phyloP scores from a whole-genome alignment of 106 monocot species.

The Hemerocallis citrina region DNA sequence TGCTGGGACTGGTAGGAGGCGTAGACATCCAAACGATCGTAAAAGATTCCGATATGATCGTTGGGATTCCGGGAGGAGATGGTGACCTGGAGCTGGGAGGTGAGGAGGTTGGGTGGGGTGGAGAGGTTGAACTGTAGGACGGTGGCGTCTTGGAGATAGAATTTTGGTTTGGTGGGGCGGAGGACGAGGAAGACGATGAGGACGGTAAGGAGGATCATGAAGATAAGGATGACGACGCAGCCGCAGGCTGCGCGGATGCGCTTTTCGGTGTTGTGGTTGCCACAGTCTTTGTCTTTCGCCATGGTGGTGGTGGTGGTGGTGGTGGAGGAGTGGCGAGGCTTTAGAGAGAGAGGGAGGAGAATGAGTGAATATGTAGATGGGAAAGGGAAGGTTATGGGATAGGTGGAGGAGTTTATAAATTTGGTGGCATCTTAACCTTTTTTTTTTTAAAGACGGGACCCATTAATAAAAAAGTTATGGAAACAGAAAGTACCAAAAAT shows the following conservation, averaged over 20 bases:
- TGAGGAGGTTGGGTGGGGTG: slow-evolving; percentile 36
- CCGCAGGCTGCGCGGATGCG: too few relatives aligned
- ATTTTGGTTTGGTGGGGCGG: slow-evolving; percentile 18
- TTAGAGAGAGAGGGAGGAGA: not conserved
- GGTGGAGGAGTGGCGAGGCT: not conserved
- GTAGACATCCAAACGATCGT: slow-evolving; percentile 46
- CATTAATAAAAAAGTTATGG: too few relatives aligned
- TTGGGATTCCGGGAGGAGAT: slow-evolving; percentile 61
- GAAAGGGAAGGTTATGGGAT: too few relatives aligned
- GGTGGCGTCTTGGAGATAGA: slow-evolving; percentile 16
- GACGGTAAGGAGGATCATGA: not conserved
- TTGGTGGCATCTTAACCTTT: too few relatives aligned
- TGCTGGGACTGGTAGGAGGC: slow-evolving; percentile 44
- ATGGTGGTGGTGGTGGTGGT: too few relatives aligned
- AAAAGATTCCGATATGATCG: slow-evolving; percentile 39
- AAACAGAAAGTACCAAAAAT: too few relatives aligned
- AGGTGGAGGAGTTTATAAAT: too few relatives aligned
- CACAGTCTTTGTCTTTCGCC: too few relatives aligned
- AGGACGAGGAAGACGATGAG: not conserved
- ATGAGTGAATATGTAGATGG: too few relatives aligned
- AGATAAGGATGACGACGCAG: not conserved
- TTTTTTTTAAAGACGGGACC: too few relatives aligned
- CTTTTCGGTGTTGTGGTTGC: too few relatives aligned
- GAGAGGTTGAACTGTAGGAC: slow-evolving; percentile 1
- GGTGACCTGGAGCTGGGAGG: slow-evolving; percentile 22